Conservation (phyloP, 148 eudicot species). For the Gaultheria prostrata region DNA sequence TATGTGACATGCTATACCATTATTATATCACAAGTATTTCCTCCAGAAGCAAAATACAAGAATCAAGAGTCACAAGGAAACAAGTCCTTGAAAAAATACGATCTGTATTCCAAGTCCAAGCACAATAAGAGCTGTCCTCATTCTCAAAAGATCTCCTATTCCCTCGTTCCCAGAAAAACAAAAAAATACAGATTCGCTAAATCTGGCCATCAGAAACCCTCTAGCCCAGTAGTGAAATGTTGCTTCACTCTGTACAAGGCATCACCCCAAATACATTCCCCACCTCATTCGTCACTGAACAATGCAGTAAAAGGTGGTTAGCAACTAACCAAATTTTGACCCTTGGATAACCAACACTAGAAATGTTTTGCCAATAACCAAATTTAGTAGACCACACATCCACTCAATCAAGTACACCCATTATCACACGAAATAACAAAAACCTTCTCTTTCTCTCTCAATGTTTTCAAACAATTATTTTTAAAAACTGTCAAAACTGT, state of each 20-base stretch:
- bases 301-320: background rate
- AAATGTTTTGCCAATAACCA: too few species aligned
- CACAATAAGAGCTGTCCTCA: background rate
- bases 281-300: background rate
- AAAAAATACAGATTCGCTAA: background rate
- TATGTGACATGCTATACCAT: background rate
- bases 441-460: too few species aligned
- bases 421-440: too few species aligned
- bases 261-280: background rate
- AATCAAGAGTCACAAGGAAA: background rate
- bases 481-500: too few species aligned
- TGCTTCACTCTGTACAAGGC: background rate
- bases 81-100: background rate
- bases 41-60: background rate
- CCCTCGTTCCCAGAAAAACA: background rate
- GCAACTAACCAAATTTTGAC: background rate
- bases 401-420: too few species aligned
- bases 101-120: background rate
- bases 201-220: background rate
- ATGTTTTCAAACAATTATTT: too few species aligned
- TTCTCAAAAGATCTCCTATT: slow-evolving; percentile 1
- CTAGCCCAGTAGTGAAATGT: background rate
- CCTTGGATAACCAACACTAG: too few species aligned
- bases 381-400: too few species aligned
- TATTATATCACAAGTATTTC: background rate